Evolutionary conservation across 106 monocot species (phyloP), one percentile per base, ranked within the genome.

Genomic region (Dendrobium officinale): DNA sequence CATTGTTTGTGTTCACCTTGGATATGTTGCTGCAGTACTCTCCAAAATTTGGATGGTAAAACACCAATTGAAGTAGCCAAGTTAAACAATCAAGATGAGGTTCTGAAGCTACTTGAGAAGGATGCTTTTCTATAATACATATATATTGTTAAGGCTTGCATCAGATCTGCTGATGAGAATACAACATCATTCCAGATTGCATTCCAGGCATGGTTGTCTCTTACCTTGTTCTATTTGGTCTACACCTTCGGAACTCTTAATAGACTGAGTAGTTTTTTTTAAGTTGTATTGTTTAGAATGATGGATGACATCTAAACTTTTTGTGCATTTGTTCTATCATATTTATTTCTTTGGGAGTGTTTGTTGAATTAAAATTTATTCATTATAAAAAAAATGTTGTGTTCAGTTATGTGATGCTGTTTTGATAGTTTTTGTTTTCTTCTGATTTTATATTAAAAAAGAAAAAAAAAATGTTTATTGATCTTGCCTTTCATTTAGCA

Each of bases 21-120:
- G n/a, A 73, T 42, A 55, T 44, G 56, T 73, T 29, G 5, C 37
- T 79, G 79, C 87, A 97, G 96, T 15, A 97, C 96, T 55, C 88
- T 94, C 73, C 90, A 94, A 85, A 97, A 97, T 81, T 80, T 94
- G 82, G 96, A 97, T 58, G 94, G 94, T 42, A 97, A 97, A 83
- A 94, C 96, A 9, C 94, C 96, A 2, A 92, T 97, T 27, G 96
- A 97, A 77, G 96, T 97, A 47, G 96, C 96, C 42, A 97, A 92
- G 86, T 73, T 97, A 81, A 97, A 97, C 87, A 94, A 87, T 81
- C 92, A 92, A 78, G 94, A 93, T 56, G 94, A 94, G 20, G 96
- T 97, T 3, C 89, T 97, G 55, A 97, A 94, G 88, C 79, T 97
- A 82, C 94, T 97, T 9, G 96, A 97, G 87, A 97, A 97, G 86